Conservation (phyloP, 345 rosid species). For the Reutealis trisperma region DNA sequence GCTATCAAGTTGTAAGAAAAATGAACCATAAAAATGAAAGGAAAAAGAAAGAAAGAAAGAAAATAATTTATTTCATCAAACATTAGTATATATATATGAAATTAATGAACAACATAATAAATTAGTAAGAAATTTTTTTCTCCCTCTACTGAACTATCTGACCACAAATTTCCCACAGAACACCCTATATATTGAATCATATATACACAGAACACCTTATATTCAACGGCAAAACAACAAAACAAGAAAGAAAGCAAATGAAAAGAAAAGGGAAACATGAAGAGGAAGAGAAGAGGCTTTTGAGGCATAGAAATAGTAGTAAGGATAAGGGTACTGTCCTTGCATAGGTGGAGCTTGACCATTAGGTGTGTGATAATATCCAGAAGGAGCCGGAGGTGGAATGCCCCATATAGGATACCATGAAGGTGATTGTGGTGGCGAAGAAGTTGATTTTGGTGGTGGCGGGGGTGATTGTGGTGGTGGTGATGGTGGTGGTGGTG, state of each 20-base stretch:
- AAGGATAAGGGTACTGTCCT: conserved; percentile 50
- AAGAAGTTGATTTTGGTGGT: conserved; percentile 9
- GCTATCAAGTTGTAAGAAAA: no score
- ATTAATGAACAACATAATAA: neutral
- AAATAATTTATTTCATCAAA: neutral
- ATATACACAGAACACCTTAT: no score
- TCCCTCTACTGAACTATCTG: neutral
- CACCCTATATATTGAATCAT: neutral
- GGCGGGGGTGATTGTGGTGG: conserved; percentile 5
- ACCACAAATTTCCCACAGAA: neutral
- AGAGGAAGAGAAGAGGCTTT: conserved; percentile 28
- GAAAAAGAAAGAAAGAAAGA: neutral
- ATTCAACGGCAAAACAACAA: neutral
- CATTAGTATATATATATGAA: no score
- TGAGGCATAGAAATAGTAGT: conserved; percentile 58
- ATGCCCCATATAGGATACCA: conserved; percentile 20
- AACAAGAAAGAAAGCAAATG: conserved; percentile 3
- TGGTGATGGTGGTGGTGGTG: neutral
- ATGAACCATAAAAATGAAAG: neutral
- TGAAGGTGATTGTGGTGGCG: conserved; percentile 18
- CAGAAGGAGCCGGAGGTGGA: conserved; percentile 52
- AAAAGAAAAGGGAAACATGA: conserved; percentile 10
- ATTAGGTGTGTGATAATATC: conserved; percentile 29
- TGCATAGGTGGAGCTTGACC: conserved; percentile 33
- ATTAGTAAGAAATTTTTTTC: neutral